A percentile compares a stretch with the other conserved stretches of the same genome.
These are phyloP conservation scores for Russula compacta DNA, from an alignment of 768 basidiomycete species.

Conservation along the genomic window DNA sequence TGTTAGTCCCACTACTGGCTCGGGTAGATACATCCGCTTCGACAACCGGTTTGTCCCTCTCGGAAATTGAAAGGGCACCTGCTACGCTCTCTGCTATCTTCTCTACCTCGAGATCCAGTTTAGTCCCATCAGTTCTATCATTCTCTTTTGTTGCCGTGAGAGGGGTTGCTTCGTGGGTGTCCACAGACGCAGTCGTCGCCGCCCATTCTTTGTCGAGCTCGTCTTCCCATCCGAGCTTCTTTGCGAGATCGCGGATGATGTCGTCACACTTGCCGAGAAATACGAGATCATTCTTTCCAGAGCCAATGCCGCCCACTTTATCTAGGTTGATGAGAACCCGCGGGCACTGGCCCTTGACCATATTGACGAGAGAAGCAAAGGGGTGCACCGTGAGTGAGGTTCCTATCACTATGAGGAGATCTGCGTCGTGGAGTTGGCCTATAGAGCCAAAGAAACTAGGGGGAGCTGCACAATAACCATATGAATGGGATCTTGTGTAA, in stretches of 20 bases:
- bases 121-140: background rate
- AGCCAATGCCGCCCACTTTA: constrained; percentile 13
- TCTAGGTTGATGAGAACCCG: constrained; percentile 20
- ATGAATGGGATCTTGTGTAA: background rate
- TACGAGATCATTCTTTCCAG: constrained; percentile 12
- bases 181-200: background rate
- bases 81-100: constrained; percentile 3
- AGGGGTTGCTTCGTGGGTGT: background rate
- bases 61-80: background rate
- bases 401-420: constrained; percentile 37
- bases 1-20: background rate
- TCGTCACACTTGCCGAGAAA: constrained; percentile 20
- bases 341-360: constrained; percentile 11
- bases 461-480: constrained; percentile 48
- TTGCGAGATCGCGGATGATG: constrained; percentile 15
- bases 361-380: constrained; percentile 15
- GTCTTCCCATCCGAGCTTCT: constrained; percentile 19
- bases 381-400: constrained; percentile 20
- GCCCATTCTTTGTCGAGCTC: constrained; percentile 16
- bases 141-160: background rate
- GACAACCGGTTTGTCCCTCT: background rate
- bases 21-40: background rate
- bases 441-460: constrained; percentile 52
- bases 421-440: constrained; percentile 49
- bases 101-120: constrained; percentile 7